These are phyloP conservation scores for Thyridium curvatum DNA, from an alignment of 2,329 filamentous ascomycete genomes.

Conservation along the genomic window DNA sequence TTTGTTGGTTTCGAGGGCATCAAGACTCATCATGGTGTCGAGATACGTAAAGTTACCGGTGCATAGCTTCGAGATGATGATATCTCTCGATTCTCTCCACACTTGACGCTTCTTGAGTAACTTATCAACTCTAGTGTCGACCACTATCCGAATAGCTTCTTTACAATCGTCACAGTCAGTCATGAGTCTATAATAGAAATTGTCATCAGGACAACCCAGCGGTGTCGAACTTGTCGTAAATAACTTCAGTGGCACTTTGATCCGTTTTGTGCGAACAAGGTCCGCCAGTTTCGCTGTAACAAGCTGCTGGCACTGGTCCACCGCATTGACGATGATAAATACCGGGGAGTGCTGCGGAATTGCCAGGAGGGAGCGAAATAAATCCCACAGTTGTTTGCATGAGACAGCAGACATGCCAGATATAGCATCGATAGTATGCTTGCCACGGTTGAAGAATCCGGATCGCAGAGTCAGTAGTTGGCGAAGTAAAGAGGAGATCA, in stretches of 20 bases:
- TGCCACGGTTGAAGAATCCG: not conserved
- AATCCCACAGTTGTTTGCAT: not conserved
- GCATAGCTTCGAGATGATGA: constrained; percentile 1
- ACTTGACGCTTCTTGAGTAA: constrained; percentile 1
- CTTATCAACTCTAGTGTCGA: not conserved
- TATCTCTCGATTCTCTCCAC: constrained; percentile 1
- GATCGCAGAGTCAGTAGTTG: constrained; percentile 2
- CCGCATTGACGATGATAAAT: constrained; percentile 2
- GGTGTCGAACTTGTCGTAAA: not conserved
- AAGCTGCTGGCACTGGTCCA: constrained; percentile 2
- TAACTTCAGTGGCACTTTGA: not conserved
- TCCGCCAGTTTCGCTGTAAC: not conserved
- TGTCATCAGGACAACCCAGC: not conserved
- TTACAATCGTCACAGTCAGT: not conserved
- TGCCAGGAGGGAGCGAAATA: not conserved
- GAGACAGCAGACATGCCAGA: not conserved
- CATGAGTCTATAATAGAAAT: not conserved
- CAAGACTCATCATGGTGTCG: constrained; percentile 1
- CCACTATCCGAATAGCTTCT: not conserved
- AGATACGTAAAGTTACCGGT: not conserved
- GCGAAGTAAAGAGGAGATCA: constrained; percentile 4
- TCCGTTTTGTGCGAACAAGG: not conserved
- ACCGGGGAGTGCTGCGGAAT: not conserved
- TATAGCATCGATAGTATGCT: not conserved
- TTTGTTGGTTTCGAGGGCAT: constrained; percentile 1